phyloP scores from a whole-genome alignment of 2,329 filamentous ascomycete species.

The Monilinia laxa region DNA sequence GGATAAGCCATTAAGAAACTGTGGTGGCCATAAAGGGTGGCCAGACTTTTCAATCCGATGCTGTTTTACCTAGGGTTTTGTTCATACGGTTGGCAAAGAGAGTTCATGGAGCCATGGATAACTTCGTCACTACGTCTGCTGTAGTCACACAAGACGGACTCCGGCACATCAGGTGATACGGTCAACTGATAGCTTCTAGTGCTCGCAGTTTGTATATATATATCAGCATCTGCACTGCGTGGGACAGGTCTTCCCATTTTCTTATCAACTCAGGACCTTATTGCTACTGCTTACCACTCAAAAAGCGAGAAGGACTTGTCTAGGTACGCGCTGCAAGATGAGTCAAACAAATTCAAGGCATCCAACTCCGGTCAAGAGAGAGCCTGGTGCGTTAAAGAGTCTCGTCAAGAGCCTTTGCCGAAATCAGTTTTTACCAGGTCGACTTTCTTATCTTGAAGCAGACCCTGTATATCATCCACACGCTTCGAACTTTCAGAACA shows the following conservation, averaged over 20 bases:
- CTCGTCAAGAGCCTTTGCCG: background rate
- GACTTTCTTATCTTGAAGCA: background rate
- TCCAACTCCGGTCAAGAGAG: background rate
- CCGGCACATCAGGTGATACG: background rate
- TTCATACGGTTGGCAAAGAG: too few species aligned
- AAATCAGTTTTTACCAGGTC: background rate
- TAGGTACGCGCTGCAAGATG: background rate
- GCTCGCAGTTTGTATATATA: background rate
- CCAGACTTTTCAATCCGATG: too few species aligned
- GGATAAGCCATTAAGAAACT: too few species aligned
- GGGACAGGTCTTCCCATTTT: rapidly evolving
- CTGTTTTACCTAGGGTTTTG: too few species aligned
- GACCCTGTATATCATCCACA: background rate
- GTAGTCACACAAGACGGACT: too few species aligned
- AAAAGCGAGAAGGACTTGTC: background rate
- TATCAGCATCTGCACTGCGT: background rate
- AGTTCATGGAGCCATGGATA: too few species aligned
- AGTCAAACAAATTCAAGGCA: background rate
- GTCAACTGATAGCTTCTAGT: too few species aligned
- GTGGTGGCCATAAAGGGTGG: too few species aligned
- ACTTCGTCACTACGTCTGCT: too few species aligned
- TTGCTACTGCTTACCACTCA: background rate
- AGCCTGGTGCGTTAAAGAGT: background rate
- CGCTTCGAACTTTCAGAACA: background rate
- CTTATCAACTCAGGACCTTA: background rate